A percentile compares a stretch with the other conserved stretches of the same genome.
Evolutionary conservation across 257 asterid species (phyloP).

Genomic region (Petrea volubilis): DNA sequence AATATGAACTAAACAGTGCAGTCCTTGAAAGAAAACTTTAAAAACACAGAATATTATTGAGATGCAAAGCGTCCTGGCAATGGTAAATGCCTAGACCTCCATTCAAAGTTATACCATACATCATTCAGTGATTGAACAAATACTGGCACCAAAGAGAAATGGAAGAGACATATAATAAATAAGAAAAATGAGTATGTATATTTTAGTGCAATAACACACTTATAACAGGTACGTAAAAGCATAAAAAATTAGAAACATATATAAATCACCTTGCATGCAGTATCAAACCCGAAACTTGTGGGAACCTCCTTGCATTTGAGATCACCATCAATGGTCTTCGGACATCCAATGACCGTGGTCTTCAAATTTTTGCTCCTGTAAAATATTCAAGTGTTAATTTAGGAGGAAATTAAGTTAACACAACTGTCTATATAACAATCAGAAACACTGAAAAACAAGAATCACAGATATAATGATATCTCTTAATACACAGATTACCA

Average conservation of each 20-base stretch:
- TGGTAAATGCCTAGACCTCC: neutral
- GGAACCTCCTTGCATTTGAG: constrained; percentile 80
- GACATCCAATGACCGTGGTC: constrained; percentile 75
- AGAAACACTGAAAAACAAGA: neutral
- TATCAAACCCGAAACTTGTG: constrained; percentile 75
- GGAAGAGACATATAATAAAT: neutral
- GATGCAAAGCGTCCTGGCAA: neutral
- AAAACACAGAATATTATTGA: neutral
- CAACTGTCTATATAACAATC: neutral
- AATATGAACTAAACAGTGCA: neutral
- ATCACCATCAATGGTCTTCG: constrained; percentile 84
- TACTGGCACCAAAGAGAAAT: neutral
- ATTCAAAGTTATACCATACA: neutral
- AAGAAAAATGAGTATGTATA: neutral
- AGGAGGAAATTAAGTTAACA: neutral
- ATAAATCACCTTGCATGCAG: constrained; percentile 74
- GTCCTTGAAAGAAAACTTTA: neutral
- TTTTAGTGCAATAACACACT: neutral
- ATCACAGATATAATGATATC: neutral
- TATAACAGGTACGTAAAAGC: neutral
- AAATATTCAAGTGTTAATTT: neutral
- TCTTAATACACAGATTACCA: neutral
- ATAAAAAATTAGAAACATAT: neutral
- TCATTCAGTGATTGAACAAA: neutral
- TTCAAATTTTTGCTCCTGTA: constrained; percentile 66